Conservation (phyloP, 2,329 filamentous ascomycete species). For the Hirsutella thompsonii region DNA sequence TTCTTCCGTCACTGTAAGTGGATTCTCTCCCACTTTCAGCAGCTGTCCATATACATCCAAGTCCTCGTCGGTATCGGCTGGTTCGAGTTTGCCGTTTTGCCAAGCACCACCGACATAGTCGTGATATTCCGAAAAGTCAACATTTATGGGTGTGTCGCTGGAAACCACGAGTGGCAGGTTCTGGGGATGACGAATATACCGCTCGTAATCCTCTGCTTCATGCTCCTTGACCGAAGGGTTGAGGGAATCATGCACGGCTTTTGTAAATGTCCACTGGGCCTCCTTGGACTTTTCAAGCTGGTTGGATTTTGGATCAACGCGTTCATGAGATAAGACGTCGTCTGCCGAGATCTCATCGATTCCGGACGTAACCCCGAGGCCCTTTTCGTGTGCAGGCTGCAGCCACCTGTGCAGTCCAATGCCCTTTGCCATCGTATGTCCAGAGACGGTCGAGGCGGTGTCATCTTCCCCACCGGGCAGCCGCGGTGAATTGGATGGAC, state of each 20-base stretch:
- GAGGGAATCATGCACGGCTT: conserved; percentile 74
- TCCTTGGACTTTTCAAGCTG: conserved; percentile 65
- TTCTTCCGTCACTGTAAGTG: conserved; percentile 75
- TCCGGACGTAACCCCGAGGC: conserved; percentile 2
- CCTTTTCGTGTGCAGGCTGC: conserved; percentile 31
- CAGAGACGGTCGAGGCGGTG: conserved; percentile 24
- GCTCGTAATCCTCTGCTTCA: conserved; percentile 76
- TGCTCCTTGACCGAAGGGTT: conserved; percentile 66
- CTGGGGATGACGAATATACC: conserved; percentile 81
- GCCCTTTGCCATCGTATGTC: conserved; percentile 25
- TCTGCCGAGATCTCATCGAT: not conserved
- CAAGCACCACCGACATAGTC: conserved; percentile 65
- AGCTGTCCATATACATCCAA: conserved; percentile 59
- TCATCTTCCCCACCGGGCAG: conserved; percentile 23
- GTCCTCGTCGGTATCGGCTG: conserved; percentile 32
- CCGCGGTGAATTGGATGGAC: conserved; percentile 33
- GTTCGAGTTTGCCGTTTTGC: conserved; percentile 44
- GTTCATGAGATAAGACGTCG: not conserved
- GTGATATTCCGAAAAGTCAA: conserved; percentile 55
- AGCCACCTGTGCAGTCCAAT: conserved; percentile 51
- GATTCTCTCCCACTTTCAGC: conserved; percentile 64
- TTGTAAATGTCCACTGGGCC: conserved; percentile 78
- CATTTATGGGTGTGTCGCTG: conserved; percentile 47
- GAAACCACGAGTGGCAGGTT: conserved; percentile 74
- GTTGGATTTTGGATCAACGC: conserved; percentile 37